phyloP scores from a whole-genome alignment of 495 filamentous ascomycete species.

The Neurospora sp. region DNA sequence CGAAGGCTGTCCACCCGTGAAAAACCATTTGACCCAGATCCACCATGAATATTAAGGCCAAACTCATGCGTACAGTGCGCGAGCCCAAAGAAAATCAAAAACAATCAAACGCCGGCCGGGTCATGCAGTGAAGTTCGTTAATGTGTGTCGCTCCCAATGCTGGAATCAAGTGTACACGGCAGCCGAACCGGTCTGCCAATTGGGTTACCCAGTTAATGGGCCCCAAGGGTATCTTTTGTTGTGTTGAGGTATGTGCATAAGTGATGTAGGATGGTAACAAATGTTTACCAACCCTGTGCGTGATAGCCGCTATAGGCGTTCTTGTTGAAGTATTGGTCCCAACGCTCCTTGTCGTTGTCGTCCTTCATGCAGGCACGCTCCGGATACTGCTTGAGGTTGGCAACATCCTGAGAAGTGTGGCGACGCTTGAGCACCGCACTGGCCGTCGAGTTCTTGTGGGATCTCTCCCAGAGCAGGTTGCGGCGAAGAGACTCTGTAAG shows the following conservation, averaged over 20 bases:
- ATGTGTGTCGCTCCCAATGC: slow-evolving; percentile 26
- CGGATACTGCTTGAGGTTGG: slow-evolving; percentile 72
- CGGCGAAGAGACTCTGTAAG: slow-evolving; percentile 42
- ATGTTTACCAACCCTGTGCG: slow-evolving; percentile 42
- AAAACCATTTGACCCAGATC: slow-evolving; percentile 20
- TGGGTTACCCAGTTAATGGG: slow-evolving; percentile 8
- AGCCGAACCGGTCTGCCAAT: slow-evolving; percentile 21
- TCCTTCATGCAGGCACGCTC: slow-evolving; percentile 40
- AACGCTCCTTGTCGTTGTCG: slow-evolving; percentile 38
- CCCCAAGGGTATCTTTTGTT: slow-evolving; percentile 20
- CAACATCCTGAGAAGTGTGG: slow-evolving; percentile 84
- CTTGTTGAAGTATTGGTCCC: slow-evolving; percentile 41
- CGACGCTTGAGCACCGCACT: slow-evolving; percentile 82
- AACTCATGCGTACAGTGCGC: slow-evolving; percentile 19
- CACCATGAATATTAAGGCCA: slow-evolving; percentile 9
- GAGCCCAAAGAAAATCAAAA: not conserved
- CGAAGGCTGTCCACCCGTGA: slow-evolving; percentile 7
- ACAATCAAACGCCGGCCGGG: slow-evolving; percentile 30
- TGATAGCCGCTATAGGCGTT: slow-evolving; percentile 41
- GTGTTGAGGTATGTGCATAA: slow-evolving; percentile 19
- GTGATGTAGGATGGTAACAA: slow-evolving; percentile 6
- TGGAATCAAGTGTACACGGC: slow-evolving; percentile 34
- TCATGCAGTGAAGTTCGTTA: slow-evolving; percentile 33
- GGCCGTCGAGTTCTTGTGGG: slow-evolving; percentile 68
- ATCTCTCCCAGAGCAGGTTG: slow-evolving; percentile 27